Evolutionary conservation across 2,329 filamentous ascomycete genomes (phyloP).

Genomic region (Arthroderma uncinatum): DNA sequence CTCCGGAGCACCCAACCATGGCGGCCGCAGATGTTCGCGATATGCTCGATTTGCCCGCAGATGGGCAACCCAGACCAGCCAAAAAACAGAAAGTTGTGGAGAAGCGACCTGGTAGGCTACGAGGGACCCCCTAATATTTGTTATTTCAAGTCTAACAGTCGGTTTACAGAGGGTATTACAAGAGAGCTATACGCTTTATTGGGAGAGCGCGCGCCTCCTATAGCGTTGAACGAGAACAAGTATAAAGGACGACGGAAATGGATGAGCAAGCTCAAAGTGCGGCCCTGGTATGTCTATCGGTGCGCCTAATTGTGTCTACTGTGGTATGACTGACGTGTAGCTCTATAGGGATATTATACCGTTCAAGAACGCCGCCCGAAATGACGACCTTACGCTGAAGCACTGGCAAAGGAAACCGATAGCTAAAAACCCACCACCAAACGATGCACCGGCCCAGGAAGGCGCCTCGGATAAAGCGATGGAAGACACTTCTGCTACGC

Average conservation of each 20-base stretch:
- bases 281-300: conserved; percentile 30
- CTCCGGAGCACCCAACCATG: conserved; percentile 8
- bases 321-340: conserved; percentile 18
- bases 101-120: conserved; percentile 43
- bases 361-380: conserved; percentile 68
- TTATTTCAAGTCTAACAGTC: conserved; percentile 2
- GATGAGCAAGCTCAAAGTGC: conserved; percentile 34
- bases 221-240: conserved; percentile 42
- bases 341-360: conserved; percentile 53
- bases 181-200: conserved; percentile 42
- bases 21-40: conserved; percentile 74
- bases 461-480: conserved; percentile 18
- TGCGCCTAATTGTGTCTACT: not conserved
- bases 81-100: conserved; percentile 65
- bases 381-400: conserved; percentile 57
- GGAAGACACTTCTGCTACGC: conserved; percentile 17
- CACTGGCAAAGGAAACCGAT: conserved; percentile 68
- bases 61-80: conserved; percentile 44
- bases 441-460: conserved; percentile 31
- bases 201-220: conserved; percentile 42
- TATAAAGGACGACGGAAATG: conserved; percentile 42
- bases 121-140: not conserved
- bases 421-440: conserved; percentile 26
- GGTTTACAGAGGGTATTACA: conserved; percentile 36
- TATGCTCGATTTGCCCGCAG: conserved; percentile 65